Percentiles rank a stretch among this genome's conserved stretches.
Conservation (phyloP, 768 basidiomycete species). For the Agrocybe pediades region DNA sequence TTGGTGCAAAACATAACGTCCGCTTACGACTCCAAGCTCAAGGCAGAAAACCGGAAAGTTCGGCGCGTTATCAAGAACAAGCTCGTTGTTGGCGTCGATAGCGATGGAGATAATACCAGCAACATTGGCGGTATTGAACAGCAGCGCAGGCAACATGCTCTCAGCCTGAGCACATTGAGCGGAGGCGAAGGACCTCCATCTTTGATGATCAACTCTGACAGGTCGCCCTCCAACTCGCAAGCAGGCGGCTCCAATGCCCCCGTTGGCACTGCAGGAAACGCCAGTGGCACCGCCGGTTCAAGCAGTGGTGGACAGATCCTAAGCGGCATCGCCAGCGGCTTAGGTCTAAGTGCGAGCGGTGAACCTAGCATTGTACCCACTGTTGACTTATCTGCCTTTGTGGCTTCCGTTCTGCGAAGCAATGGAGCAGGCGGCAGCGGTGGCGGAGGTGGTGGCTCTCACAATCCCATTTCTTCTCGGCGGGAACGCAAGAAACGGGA, state of each 20-base stretch:
- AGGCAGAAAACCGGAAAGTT: conserved; percentile 57
- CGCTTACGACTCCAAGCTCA: conserved; percentile 48
- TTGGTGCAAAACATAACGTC: conserved; percentile 47
- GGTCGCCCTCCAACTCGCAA: conserved; percentile 3
- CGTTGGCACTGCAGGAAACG: background rate
- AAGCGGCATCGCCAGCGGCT: conserved; percentile 38
- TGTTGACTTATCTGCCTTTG: conserved; percentile 54
- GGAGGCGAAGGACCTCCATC: background rate
- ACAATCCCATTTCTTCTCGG: background rate
- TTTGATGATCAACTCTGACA: background rate
- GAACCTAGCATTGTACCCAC: conserved; percentile 39
- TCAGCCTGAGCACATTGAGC: conserved; percentile 16
- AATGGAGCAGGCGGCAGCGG: conserved; percentile 13
- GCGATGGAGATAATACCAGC: conserved; percentile 15
- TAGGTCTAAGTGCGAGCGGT: conserved; percentile 28
- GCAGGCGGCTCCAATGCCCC: background rate
- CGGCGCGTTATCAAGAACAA: conserved; percentile 64
- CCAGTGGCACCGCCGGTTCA: conserved; percentile 15
- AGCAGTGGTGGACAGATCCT: conserved; percentile 38
- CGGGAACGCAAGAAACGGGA: conserved; percentile 8
- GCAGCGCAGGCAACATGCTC: conserved; percentile 20
- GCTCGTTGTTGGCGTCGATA: conserved; percentile 44
- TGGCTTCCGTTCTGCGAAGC: conserved; percentile 37
- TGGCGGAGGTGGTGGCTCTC: background rate
- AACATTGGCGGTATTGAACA: conserved; percentile 25